These are phyloP conservation scores for Peltaster fructicola DNA, from an alignment of 2,329 filamentous ascomycete genomes.

Conservation along the genomic window DNA sequence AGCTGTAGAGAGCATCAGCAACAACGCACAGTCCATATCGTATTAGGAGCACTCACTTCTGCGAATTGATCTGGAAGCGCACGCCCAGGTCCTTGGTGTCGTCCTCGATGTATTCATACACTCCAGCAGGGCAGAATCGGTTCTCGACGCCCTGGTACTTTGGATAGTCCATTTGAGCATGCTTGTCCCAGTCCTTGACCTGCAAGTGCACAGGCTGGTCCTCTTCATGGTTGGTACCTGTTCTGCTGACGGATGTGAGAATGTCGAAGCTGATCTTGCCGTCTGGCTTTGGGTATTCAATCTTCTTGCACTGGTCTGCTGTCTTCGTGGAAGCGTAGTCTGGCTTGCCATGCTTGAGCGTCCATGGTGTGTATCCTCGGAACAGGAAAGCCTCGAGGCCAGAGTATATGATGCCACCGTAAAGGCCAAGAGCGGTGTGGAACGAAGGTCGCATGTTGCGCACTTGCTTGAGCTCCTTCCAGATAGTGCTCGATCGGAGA, in stretches of 20 bases:
- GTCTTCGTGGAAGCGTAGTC: slow-evolving; percentile 66
- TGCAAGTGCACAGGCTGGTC: slow-evolving; percentile 94
- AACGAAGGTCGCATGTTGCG: slow-evolving; percentile 97
- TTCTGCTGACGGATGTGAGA: slow-evolving; percentile 82
- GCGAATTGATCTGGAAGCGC: slow-evolving; percentile 90
- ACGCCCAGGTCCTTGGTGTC: slow-evolving; percentile 71
- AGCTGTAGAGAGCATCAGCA: slow-evolving; percentile 33
- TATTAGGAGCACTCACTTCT: slow-evolving; percentile 54
- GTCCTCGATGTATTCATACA: slow-evolving; percentile 97
- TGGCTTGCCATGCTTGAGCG: slow-evolving; percentile 61
- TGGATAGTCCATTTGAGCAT: slow-evolving; percentile 68
- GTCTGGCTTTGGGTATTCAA: slow-evolving; percentile 93
- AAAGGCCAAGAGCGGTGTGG: slow-evolving; percentile 69
- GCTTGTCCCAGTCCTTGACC: slow-evolving; percentile 86
- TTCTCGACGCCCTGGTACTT: slow-evolving; percentile 86
- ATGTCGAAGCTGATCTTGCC: slow-evolving; percentile 93
- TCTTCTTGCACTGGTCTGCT: slow-evolving; percentile 67
- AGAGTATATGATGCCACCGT: slow-evolving; percentile 82
- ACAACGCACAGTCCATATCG: not conserved
- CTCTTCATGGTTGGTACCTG: slow-evolving; percentile 96
- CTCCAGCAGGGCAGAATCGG: slow-evolving; percentile 88
- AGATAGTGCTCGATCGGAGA: slow-evolving; percentile 71
- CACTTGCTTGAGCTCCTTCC: slow-evolving; percentile 86
- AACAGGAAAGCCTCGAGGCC: slow-evolving; percentile 79
- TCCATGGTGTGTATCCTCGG: slow-evolving; percentile 79